Conservation (phyloP, 163 green algal species). For the Volvox carteri region DNA sequence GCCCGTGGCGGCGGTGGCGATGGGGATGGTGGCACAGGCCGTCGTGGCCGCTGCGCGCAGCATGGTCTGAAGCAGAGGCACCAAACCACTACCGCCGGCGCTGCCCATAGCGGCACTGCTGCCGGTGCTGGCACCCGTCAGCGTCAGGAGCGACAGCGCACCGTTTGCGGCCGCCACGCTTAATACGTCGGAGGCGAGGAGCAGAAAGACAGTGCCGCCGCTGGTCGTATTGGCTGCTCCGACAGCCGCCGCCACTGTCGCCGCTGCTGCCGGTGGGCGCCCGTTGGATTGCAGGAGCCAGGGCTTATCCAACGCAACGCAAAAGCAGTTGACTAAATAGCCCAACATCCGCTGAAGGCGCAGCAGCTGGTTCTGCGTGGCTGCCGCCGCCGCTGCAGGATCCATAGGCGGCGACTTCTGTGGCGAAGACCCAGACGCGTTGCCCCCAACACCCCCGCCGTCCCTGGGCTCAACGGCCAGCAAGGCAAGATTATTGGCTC, state of each 20-base stretch:
- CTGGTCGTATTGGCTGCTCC: not conserved
- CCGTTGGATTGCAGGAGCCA: not conserved
- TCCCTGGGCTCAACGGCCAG: not conserved
- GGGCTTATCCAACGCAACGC: constrained; percentile 5
- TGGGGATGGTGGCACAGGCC: not conserved
- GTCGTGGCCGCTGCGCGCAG: not conserved
- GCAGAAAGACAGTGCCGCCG: constrained; percentile 36
- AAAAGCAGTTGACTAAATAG: constrained; percentile 9
- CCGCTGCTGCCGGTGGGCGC: not conserved
- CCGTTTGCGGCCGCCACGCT: constrained; percentile 4
- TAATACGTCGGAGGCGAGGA: constrained; percentile 23
- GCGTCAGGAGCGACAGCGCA: not conserved
- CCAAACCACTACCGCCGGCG: not conserved
- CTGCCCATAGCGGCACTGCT: not conserved
- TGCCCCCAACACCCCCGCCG: not conserved
- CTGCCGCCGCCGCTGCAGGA: not conserved
- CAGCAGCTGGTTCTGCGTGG: not conserved
- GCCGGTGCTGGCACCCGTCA: not conserved
- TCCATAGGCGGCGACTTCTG: not conserved
- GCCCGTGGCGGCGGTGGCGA: not conserved
- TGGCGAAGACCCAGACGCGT: not conserved
- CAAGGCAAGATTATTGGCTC: constrained; percentile 16
- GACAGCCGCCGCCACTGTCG: not conserved
- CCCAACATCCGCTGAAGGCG: constrained; percentile 29
- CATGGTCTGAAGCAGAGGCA: constrained; percentile 23